Base-by-base conservation (phyloP, 371 early-diverging fungal genomes). In the Mortierella sp. region DNA sequence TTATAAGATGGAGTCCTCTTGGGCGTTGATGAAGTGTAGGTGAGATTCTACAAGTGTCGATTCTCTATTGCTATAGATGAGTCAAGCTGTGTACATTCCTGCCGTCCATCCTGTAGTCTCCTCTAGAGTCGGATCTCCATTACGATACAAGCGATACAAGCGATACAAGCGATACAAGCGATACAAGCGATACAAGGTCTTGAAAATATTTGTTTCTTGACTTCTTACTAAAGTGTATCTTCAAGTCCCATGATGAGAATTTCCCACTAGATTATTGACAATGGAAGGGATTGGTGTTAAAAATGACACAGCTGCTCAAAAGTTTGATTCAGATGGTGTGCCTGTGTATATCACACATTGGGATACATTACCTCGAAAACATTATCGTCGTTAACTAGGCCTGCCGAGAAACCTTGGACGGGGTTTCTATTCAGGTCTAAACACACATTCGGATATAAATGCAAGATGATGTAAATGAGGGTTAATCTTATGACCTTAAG, bases 231-330 rank as follows among this genome's bases (percentile, higher is more conserved):
- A 36, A 94, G 87, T 8, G 97, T 98, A 65, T 95, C 96, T 65
- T 89, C 88, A 43, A 97, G 96, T 24, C 97, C 97, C 50, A 98
- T 91, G 60, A 97, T 94, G 79, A 96, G 83, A 41, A 98, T 90
- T 73, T 97, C 96, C 97, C 92, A 92, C 91, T 92, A 69, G 40
- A 41, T 40, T n/a, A 40, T 40, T 6, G 15, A 22, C 4, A 62
- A 24, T 22, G 9, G 36, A n/a, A 21, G 7, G 24, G 16, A 40
- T 38, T 59, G 19, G 36, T 59, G 60, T 59, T 38, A 59, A 24
- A 48, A 58, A 58, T 3, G 24, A 28, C 1, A 22, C 52, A 55
- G 32, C 28, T 55, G 55, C 55, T 55, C 55, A 55, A 55, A 24
- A 28, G 55, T 55, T 55, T 55, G 55, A 55, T 22, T 62, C 41